These are phyloP conservation scores for Alternaria gansuensis DNA, from an alignment of 2,329 filamentous ascomycete species.

Conservation along the genomic window DNA sequence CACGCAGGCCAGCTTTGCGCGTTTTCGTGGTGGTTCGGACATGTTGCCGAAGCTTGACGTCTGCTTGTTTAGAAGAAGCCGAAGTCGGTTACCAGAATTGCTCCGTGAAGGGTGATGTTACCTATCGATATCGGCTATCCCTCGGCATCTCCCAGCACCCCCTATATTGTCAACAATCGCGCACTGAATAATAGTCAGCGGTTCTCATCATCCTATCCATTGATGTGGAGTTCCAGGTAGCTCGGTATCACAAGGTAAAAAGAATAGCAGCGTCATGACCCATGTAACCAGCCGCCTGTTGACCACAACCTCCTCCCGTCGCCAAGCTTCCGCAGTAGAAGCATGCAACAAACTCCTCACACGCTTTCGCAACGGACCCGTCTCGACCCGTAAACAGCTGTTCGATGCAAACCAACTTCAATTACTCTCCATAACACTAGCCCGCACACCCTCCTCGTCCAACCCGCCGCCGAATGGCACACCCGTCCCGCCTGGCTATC, in stretches of 20 bases:
- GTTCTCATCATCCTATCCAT: background rate
- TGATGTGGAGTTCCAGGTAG: too few species aligned
- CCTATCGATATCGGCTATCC: constrained; percentile 38
- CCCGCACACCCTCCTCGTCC: constrained; percentile 35
- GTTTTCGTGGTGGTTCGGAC: constrained; percentile 38
- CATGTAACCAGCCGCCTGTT: constrained; percentile 34
- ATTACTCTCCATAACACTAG: constrained; percentile 42
- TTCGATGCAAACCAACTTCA: constrained; percentile 48
- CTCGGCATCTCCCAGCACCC: constrained; percentile 4
- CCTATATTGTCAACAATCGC: background rate
- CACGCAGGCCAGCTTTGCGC: constrained; percentile 57
- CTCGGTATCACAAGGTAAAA: too few species aligned
- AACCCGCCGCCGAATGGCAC: constrained; percentile 36
- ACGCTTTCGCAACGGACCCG: constrained; percentile 40
- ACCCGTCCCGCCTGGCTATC: constrained; percentile 72
- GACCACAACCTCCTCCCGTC: constrained; percentile 24
- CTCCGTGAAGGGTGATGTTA: constrained; percentile 12
- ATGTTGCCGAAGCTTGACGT: constrained; percentile 24
- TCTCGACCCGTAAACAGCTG: constrained; percentile 44
- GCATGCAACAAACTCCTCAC: constrained; percentile 45
- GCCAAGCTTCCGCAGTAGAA: constrained; percentile 38
- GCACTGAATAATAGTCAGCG: background rate
- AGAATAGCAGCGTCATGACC: constrained; percentile 20
- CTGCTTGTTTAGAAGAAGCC: constrained; percentile 27
- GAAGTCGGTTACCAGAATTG: constrained; percentile 37